phyloP scores from a whole-genome alignment of 169 alveolate genomes.

The Plasmodium cynomolgi region DNA sequence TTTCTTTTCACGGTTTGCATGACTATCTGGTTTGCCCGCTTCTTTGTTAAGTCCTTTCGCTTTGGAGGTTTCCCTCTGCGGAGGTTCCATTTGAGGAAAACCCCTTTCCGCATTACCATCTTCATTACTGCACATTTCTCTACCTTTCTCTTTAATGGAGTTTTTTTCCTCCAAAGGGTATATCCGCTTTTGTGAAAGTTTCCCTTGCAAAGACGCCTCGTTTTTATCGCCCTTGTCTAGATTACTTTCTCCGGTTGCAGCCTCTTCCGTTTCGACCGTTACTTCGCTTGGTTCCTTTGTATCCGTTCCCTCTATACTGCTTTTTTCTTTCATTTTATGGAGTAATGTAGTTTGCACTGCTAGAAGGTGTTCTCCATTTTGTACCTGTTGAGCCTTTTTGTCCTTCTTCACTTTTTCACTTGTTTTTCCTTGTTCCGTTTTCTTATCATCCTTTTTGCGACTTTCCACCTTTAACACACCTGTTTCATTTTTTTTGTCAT shows the following conservation, averaged over 20 bases:
- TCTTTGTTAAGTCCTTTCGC: background rate
- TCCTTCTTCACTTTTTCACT: background rate
- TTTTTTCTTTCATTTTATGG: background rate
- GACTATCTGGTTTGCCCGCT: background rate
- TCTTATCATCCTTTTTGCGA: background rate
- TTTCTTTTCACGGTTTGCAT: background rate
- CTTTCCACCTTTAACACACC: background rate
- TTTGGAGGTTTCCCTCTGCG: background rate
- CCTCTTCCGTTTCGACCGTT: slow-evolving; percentile 6
- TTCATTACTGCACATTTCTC: background rate
- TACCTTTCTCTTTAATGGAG: background rate
- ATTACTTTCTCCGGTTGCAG: background rate
- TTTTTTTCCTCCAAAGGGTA: background rate
- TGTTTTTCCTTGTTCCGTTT: background rate
- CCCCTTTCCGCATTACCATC: background rate
- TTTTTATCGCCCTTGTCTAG: background rate
- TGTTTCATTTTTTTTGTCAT: background rate
- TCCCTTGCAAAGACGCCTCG: background rate
- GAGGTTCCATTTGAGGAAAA: background rate
- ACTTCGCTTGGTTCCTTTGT: slow-evolving; percentile 18
- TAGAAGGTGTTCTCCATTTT: background rate
- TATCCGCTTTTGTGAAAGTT: background rate
- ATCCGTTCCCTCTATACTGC: slow-evolving; percentile 3
- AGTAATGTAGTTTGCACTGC: background rate
- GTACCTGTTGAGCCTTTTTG: background rate